Conservation (phyloP, 1,284 basidiomycete genomes). For the Amylostereum chailletii region DNA sequence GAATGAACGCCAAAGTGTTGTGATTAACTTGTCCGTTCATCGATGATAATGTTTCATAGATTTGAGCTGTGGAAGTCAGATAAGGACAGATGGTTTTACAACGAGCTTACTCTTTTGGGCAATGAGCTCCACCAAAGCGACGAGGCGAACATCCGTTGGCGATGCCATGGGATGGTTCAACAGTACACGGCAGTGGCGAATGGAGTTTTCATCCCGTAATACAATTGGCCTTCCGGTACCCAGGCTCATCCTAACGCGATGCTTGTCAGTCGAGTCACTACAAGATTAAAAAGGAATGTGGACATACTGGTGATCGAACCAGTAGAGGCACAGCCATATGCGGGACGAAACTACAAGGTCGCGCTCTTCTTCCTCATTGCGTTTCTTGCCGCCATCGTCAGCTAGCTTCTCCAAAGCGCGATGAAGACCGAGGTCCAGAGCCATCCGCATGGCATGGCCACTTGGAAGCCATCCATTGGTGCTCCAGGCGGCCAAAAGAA, state of each 20-base stretch:
- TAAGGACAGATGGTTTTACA: not conserved
- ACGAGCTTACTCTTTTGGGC: slow-evolving; percentile 71
- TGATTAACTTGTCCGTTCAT: slow-evolving; percentile 83
- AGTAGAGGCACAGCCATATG: slow-evolving; percentile 91
- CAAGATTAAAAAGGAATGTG: slow-evolving; percentile 6
- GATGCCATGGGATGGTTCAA: slow-evolving; percentile 81
- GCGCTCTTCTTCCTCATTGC: slow-evolving; percentile 77
- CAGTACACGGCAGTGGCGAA: slow-evolving; percentile 74
- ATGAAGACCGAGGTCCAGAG: slow-evolving; percentile 86
- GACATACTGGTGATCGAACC: slow-evolving; percentile 84
- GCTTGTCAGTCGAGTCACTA: slow-evolving; percentile 13
- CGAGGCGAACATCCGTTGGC: slow-evolving; percentile 80
- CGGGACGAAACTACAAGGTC: slow-evolving; percentile 85
- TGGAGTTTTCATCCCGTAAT: slow-evolving; percentile 80
- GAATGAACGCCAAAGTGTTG: slow-evolving; percentile 78
- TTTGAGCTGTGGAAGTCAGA: slow-evolving; percentile 55
- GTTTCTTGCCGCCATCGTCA: slow-evolving; percentile 56
- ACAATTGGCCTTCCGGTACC: slow-evolving; percentile 88
- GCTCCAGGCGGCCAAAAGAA: slow-evolving; percentile 87
- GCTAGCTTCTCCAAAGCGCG: slow-evolving; percentile 87
- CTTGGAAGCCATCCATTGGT: slow-evolving; percentile 91
- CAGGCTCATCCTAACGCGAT: slow-evolving; percentile 64
- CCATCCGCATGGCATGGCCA: slow-evolving; percentile 92
- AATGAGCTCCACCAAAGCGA: slow-evolving; percentile 84
- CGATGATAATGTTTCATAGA: slow-evolving; percentile 81